Evolutionary conservation across 202 grass and related monocot species (phyloP).

Genomic region (Cymbopogon flexuosus): DNA sequence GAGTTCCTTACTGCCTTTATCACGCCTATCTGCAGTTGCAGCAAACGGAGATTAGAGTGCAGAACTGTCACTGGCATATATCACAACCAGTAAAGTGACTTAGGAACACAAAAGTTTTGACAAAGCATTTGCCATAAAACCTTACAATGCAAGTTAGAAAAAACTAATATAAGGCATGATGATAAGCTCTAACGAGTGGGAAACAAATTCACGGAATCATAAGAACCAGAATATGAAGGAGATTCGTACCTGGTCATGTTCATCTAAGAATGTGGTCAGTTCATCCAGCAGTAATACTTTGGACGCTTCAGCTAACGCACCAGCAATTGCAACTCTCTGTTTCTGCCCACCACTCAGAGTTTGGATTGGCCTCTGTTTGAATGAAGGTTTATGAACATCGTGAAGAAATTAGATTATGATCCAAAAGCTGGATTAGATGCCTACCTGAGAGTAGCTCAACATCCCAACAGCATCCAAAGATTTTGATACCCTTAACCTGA

Average conservation of each 20-base stretch:
- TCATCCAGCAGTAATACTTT: slow-evolving; percentile 85
- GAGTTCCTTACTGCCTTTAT: slow-evolving; percentile 79
- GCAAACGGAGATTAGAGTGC: neutral
- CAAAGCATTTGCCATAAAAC: neutral
- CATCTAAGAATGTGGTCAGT: slow-evolving; percentile 92
- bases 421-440: slow-evolving; percentile 41
- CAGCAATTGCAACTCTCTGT: slow-evolving; percentile 91
- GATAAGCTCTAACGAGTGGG: neutral
- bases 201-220: neutral
- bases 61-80: neutral
- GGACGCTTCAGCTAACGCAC: slow-evolving; percentile 87
- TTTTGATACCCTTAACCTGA: slow-evolving; percentile 70
- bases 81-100: neutral
- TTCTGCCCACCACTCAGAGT: slow-evolving; percentile 96
- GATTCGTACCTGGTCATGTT: slow-evolving; percentile 70
- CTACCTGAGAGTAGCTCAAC: slow-evolving; percentile 83
- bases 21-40: slow-evolving; percentile 64
- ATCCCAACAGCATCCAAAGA: slow-evolving; percentile 71
- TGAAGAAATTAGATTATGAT: slow-evolving; percentile 41
- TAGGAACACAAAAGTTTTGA: neutral
- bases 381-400: slow-evolving; percentile 44
- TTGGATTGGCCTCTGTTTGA: slow-evolving; percentile 80
- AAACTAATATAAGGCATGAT: neutral
- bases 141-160: neutral
- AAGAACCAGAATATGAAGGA: slow-evolving; percentile 2